These are phyloP conservation scores for Acer campestre DNA, from an alignment of 345 rosid species.

Conservation along the genomic window DNA sequence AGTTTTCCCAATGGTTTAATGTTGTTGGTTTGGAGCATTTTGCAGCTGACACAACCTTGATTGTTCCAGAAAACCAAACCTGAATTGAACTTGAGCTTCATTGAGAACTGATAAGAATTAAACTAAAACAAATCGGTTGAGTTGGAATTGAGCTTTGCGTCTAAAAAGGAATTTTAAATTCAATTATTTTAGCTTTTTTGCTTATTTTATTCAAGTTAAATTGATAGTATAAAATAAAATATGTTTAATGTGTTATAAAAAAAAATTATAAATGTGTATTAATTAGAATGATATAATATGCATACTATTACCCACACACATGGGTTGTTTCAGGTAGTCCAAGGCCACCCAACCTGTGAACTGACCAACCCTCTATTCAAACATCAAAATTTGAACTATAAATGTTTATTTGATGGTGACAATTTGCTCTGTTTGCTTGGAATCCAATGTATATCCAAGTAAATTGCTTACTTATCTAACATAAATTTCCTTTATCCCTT, in stretches of 20 bases:
- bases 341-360: not conserved
- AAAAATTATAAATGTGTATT: not conserved
- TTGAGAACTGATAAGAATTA: too few species aligned
- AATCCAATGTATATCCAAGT: not conserved
- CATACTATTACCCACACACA: not conserved
- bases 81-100: too few species aligned
- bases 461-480: not conserved
- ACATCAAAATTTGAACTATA: not conserved
- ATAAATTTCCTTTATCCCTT: not conserved
- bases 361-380: not conserved
- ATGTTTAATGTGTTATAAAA: too few species aligned
- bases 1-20: not conserved
- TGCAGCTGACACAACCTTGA: too few species aligned
- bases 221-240: too few species aligned
- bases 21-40: not conserved
- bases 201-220: too few species aligned
- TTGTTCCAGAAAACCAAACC: too few species aligned
- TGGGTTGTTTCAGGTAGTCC: not conserved
- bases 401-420: not conserved
- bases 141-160: too few species aligned
- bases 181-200: too few species aligned
- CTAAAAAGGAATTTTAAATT: too few species aligned
- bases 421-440: not conserved
- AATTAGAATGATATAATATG: not conserved
- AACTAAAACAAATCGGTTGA: too few species aligned